Conservation (phyloP, 768 basidiomycete genomes). For the Boletus pseudopeckii region DNA sequence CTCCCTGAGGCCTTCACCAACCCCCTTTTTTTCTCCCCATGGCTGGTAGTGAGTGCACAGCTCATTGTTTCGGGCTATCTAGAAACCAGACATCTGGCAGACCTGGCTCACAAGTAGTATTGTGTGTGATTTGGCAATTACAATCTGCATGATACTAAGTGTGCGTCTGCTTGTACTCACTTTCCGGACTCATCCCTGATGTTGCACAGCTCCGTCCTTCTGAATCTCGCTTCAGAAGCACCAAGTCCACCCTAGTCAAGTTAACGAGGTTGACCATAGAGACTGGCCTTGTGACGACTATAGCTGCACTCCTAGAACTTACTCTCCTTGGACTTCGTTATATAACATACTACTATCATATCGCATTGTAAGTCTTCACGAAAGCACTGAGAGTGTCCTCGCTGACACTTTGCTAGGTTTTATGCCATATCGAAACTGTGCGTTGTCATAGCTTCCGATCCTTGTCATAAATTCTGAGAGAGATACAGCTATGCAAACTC, state of each 20-base stretch:
- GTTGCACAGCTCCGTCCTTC: constrained; percentile 4
- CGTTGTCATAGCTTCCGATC: background rate
- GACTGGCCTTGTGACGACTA: constrained; percentile 14
- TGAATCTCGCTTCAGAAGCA: background rate
- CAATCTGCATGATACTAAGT: constrained; percentile 7
- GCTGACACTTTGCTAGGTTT: background rate
- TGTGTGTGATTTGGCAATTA: constrained; percentile 10
- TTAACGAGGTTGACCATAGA: constrained; percentile 14
- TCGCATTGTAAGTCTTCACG: constrained; percentile 1
- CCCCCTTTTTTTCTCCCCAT: background rate
- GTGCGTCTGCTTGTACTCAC: background rate
- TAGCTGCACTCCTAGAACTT: constrained; percentile 8
- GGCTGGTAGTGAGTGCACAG: background rate
- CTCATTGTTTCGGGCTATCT: background rate
- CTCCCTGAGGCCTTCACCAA: background rate
- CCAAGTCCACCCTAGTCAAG: background rate
- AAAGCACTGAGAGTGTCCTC: background rate
- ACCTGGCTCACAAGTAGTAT: constrained; percentile 13
- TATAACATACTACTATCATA: too few species aligned
- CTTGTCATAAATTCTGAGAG: background rate
- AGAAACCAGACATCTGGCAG: background rate
- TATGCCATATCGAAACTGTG: constrained; percentile 6
- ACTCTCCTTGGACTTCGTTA: constrained; percentile 8
- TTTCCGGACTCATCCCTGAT: background rate
- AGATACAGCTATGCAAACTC: constrained; percentile 11